These are phyloP conservation scores for Populus pruinosa DNA, from an alignment of 345 rosid species.

Conservation along the genomic window DNA sequence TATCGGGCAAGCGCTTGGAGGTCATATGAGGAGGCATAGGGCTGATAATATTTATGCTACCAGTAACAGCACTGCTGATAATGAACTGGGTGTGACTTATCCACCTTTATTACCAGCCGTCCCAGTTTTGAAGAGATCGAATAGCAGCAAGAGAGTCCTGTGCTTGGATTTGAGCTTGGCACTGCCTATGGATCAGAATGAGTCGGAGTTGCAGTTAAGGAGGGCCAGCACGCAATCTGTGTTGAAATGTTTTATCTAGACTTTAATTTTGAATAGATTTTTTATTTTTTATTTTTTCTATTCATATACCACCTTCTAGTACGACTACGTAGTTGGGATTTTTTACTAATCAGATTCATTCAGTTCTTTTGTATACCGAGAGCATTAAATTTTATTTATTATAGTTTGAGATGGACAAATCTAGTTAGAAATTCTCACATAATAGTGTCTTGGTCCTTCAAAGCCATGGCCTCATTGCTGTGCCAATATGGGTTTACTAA, in stretches of 20 bases:
- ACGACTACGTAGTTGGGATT: background rate
- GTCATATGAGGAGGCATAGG: slow-evolving; percentile 93
- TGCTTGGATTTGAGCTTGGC: slow-evolving; percentile 68
- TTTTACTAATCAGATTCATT: slow-evolving; percentile 5
- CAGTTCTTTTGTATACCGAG: background rate
- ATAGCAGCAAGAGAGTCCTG: slow-evolving; percentile 44
- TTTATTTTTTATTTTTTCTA: background rate
- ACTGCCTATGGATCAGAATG: slow-evolving; percentile 43
- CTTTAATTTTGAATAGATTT: slow-evolving; percentile 1
- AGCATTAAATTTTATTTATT: background rate
- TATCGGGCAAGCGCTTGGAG: slow-evolving; percentile 88
- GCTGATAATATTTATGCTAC: background rate
- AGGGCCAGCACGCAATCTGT: slow-evolving; percentile 21
- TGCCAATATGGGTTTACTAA: background rate
- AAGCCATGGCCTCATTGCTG: background rate
- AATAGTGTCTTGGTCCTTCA: too few species aligned
- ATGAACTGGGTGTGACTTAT: background rate
- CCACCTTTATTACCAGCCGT: background rate
- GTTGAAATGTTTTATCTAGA: slow-evolving; percentile 27
- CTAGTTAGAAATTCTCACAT: too few species aligned
- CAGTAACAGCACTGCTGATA: background rate
- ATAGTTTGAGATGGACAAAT: too few species aligned
- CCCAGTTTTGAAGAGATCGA: slow-evolving; percentile 62
- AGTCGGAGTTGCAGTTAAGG: slow-evolving; percentile 55
- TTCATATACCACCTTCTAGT: background rate